Base-by-base conservation (phyloP, 2,329 filamentous ascomycete species). In the Pestalotiopsis sp. region DNA sequence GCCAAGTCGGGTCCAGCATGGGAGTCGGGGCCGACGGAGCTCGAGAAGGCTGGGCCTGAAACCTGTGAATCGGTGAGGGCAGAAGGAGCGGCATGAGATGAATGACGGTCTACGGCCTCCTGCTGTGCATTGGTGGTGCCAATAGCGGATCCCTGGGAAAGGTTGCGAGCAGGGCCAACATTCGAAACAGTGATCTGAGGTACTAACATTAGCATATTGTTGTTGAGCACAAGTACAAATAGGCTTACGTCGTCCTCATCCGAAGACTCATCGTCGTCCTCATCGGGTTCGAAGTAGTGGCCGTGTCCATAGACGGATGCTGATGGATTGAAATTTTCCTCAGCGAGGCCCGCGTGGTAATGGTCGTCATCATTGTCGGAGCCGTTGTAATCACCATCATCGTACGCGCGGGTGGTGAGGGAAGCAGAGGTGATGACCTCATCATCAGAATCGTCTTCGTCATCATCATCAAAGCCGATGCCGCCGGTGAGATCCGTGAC, bases 351-450 rank as follows among this genome's bases (percentile, higher is more conserved):
- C 31, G 6, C 64, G 17, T 59, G 23, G 20, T 68, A 31, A 13
- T 68, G 57, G 4, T 65, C 65, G 38, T 63, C 56, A 13, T 65
- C 61, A 9, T 67, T 40, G n/a, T 71, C 59, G 49, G 56, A 45
- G 27, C 61, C 57, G 31, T 49, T 23, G n/a, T 20, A 17, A 45
- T 64, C 45, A 20, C 68, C 66, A 38, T 73, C 69, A 20, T 49
- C 56, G 23, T 68, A 59, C 11, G 31, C n/a, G 45, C 36, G 20
- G 63, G 45, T 57, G 13, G 38, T 20, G 17, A 31, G 9, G 31
- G 41, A 36, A 38, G 23, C 66, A 41, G 3, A 70, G 45, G 31
- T 66, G 36, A 17, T 68, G 17, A 52, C 1, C 7, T 63, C 52
- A 20, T 56, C 40, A 31, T 67, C 20, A n/a, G 11, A 27, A 12